Percentiles rank a stretch among this genome's conserved stretches.
Conservation (phyloP, 352 stramenopile species). For the Phytopythium sindhum region DNA sequence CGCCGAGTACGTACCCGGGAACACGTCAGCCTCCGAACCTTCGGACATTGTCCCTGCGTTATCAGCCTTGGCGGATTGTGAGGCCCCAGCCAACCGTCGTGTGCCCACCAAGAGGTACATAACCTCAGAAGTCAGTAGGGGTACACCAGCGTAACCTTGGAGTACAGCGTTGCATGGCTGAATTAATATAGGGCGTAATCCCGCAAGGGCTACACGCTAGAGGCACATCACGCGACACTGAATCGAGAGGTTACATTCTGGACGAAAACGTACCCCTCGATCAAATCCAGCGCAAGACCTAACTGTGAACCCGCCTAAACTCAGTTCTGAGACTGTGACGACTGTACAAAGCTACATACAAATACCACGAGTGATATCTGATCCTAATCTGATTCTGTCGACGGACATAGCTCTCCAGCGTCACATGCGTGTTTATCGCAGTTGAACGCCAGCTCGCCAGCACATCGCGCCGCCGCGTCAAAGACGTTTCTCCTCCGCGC, state of each 20-base stretch:
- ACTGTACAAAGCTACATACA: neutral
- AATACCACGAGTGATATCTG: neutral
- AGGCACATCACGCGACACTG: too few species aligned
- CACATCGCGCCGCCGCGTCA: neutral
- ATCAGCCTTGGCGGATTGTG: neutral
- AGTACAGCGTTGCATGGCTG: too few species aligned
- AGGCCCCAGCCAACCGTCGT: neutral
- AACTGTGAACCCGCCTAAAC: neutral
- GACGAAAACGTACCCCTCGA: neutral
- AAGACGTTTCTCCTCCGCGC: neutral
- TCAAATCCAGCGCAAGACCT: neutral
- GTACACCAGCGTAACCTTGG: too few species aligned
- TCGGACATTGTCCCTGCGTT: neutral
- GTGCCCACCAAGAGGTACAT: too few species aligned
- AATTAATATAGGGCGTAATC: too few species aligned
- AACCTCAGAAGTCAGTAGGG: too few species aligned
- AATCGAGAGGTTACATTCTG: too few species aligned
- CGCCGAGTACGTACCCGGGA: constrained; percentile 40
- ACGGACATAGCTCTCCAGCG: neutral
- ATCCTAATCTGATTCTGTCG: neutral
- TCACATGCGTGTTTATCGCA: neutral
- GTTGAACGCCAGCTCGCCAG: neutral
- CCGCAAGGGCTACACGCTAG: too few species aligned
- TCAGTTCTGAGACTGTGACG: neutral
- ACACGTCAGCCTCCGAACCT: constrained; percentile 9